These are phyloP conservation scores for Orychophragmus violaceus DNA, from an alignment of 345 rosid genomes.

Conservation along the genomic window DNA sequence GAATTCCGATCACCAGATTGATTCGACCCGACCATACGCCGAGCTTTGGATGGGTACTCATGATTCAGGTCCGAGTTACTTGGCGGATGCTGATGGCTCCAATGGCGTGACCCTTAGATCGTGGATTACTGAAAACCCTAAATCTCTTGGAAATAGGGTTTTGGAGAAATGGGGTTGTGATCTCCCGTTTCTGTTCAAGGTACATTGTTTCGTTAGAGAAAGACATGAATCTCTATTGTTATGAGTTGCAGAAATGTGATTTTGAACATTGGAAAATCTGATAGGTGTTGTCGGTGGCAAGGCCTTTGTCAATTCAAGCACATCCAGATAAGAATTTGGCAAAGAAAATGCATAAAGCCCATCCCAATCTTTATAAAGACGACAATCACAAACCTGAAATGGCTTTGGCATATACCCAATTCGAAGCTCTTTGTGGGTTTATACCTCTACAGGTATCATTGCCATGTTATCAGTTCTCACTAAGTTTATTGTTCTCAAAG, in stretches of 20 bases:
- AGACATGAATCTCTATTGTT: background rate
- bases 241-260: slow-evolving; percentile 2
- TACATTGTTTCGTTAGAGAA: too few species aligned
- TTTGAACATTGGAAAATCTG: background rate
- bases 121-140: slow-evolving; percentile 65
- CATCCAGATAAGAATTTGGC: slow-evolving; percentile 92
- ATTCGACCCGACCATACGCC: slow-evolving; percentile 53
- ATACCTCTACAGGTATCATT: slow-evolving; percentile 55
- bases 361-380: slow-evolving; percentile 73
- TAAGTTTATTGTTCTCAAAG: background rate
- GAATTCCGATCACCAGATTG: slow-evolving; percentile 47
- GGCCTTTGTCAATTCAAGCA: slow-evolving; percentile 91
- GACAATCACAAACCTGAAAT: slow-evolving; percentile 96
- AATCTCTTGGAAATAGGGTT: slow-evolving; percentile 69
- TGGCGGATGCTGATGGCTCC: slow-evolving; percentile 32
- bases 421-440: slow-evolving; percentile 92
- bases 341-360: slow-evolving; percentile 60
- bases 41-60: slow-evolving; percentile 82
- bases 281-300: slow-evolving; percentile 87
- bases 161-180: slow-evolving; percentile 85
- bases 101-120: slow-evolving; percentile 57
- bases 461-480: background rate
- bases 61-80: slow-evolving; percentile 74
- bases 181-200: slow-evolving; percentile 98
- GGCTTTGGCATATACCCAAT: slow-evolving; percentile 94